Evolutionary conservation across 129 eudicot genomes (phyloP), one percentile per base, ranked within the genome.

Genomic region (Mikania micrantha): DNA sequence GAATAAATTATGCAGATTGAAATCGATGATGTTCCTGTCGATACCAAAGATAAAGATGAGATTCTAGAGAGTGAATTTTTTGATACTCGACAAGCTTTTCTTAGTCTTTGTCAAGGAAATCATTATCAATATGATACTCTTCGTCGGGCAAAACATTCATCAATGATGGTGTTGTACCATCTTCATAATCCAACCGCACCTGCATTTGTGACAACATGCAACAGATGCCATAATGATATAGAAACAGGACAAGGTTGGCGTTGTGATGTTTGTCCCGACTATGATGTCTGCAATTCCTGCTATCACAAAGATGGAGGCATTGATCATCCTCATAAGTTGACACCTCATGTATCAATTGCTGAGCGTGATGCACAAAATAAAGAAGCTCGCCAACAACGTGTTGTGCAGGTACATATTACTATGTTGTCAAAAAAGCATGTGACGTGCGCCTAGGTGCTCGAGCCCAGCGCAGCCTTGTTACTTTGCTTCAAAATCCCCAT

Each of bases 241-340:
- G 98, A 92, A 79, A 66, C 95, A 8, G 98, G 98, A 31, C 96
- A 92, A 78, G 98, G 96, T 56, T 92, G 98, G 98, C 96, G 96
- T 3, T 92, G 98, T 72, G 98, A 92, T 72, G 78, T 79, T 20
- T 92, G 98, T 82, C 91, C 96, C 0, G 96, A 92, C 42, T 92
- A 78, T 75, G 96, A 92, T 72, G 84, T 88, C 31, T 92, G 98
- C 71, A 84, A 82, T 75, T 75, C 82, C 42, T 92, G 98, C 66
- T 88, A 88, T 60, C 81, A 74, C 32, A 92, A 80, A 65, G 85
- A 86, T 40, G 85, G 95, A 48, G 95, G 89, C 39, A 70, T 84
- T 24, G 85, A 82, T 63, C 98, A 92, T 82, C 98, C 98, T 79
- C 98, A 92, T 80, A 84, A 78, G 74, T 69, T 92, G 83, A 88